A percentile compares a stretch with the other conserved stretches of the same genome.
phyloP scores from a whole-genome alignment of 2,329 filamentous ascomycete genomes.

The Diaporthe citri region DNA sequence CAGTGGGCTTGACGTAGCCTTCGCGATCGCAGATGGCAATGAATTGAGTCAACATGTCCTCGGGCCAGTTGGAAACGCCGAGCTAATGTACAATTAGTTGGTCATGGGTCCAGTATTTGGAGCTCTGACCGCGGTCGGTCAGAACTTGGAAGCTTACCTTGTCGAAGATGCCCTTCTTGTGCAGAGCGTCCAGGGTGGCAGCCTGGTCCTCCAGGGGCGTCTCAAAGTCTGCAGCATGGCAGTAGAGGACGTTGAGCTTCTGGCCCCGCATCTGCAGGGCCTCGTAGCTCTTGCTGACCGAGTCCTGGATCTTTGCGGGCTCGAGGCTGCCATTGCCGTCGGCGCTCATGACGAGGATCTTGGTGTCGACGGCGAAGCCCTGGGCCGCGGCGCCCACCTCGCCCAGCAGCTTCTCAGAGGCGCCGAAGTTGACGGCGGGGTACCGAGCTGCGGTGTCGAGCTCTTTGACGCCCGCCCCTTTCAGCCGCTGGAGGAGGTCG shows the following conservation, averaged over 20 bases:
- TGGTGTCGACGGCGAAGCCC: constrained; percentile 41
- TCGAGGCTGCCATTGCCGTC: constrained; percentile 33
- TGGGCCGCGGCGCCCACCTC: constrained; percentile 25
- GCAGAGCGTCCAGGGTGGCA: constrained; percentile 30
- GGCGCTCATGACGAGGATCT: constrained; percentile 30
- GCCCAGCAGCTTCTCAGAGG: constrained; percentile 39
- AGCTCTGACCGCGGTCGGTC: background rate
- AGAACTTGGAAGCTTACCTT: background rate
- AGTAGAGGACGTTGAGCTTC: constrained; percentile 34
- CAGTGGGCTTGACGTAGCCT: constrained; percentile 39
- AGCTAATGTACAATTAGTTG: background rate
- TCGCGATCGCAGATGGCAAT: constrained; percentile 39
- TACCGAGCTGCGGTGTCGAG: constrained; percentile 36
- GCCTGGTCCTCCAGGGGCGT: constrained; percentile 37
- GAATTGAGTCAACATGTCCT: constrained; percentile 10
- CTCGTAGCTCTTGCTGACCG: constrained; percentile 35
- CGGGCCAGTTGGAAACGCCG: constrained; percentile 22
- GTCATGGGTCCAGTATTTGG: background rate
- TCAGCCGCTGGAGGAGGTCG: background rate
- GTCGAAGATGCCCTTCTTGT: constrained; percentile 29
- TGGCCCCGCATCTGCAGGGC: constrained; percentile 15
- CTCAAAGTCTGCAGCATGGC: constrained; percentile 29
- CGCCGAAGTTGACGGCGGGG: constrained; percentile 35
- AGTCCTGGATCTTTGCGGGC: constrained; percentile 35
- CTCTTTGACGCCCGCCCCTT: background rate